Evolutionary conservation across 306 rosid genomes (phyloP), one percentile per base, ranked within the genome.

Genomic region (Quercus cerris): DNA sequence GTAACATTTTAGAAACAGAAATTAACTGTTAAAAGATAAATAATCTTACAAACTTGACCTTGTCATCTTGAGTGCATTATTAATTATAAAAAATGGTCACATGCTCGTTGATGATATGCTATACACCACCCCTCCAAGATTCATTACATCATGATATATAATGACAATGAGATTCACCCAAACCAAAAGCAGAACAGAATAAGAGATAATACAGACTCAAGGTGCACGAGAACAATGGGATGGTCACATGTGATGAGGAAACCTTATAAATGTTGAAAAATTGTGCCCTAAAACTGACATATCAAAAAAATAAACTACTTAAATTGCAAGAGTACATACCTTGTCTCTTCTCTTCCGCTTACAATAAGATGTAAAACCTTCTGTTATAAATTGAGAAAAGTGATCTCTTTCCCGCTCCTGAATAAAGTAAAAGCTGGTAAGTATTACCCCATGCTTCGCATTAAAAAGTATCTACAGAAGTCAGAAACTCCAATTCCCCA

Each of bases 281-380:
- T 30, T 20, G 6, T 4, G 19, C 55, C 6, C 17, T 58, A 22
- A 8, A 10, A 56, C 35, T 22, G 28, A 25, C 33, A 61, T 33
- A 31, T 56, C 71, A 5, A 28, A 72, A 28, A 64, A 80, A 33
- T 20, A 57, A 70, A 49, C 55, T 22, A 18, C 77, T 46, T 44
- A 56, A 79, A 76, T 78, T 55, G 41, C 5, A 85, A 49, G 18
- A 52, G 63, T 41, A 52, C 82, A 59, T 87, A 90, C 99, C 99
- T 95, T 95, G 77, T 95, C 97, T 88, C 97, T 89, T 88, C 99
- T 95, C 89, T 95, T 95, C 91, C 99, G 90, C 88, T 91, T 95
- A 76, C 99, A 93, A 84, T 95, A 95, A 69, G 98, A 88, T 41
- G 91, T 90, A 87, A 95, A 95, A 41, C 98, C 97, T 87, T 95